Conservation (phyloP, 495 filamentous ascomycete genomes). For the Daldinia caldariorum region DNA sequence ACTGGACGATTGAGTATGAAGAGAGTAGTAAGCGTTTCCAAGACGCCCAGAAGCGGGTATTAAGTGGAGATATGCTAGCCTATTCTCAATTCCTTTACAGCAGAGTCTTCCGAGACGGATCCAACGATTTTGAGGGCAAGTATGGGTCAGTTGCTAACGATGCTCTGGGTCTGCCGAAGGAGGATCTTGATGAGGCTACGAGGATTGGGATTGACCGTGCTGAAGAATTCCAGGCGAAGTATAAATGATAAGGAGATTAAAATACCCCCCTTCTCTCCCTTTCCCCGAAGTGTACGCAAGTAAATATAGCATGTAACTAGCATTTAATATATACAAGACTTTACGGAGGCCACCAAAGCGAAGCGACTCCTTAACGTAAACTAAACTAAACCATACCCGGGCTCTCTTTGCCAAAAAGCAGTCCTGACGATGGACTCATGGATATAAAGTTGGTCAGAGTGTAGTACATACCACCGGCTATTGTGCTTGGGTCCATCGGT, state of each 20-base stretch:
- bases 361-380: too few species aligned
- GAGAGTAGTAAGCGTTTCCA: conserved; percentile 55
- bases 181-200: conserved; percentile 65
- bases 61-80: conserved; percentile 49
- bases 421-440: conserved; percentile 31
- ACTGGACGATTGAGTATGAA: conserved; percentile 66
- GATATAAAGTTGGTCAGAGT: conserved; percentile 23
- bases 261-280: not conserved
- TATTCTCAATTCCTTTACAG: conserved; percentile 64
- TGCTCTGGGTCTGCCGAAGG: conserved; percentile 61
- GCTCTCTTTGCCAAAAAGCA: conserved; percentile 23
- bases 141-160: conserved; percentile 57
- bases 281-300: not conserved
- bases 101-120: conserved; percentile 59
- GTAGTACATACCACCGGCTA: conserved; percentile 49
- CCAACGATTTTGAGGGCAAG: conserved; percentile 54
- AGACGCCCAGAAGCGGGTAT: conserved; percentile 51
- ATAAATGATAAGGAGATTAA: not conserved
- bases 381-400: conserved; percentile 24
- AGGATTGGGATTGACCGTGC: conserved; percentile 51
- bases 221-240: conserved; percentile 29
- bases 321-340: not conserved
- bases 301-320: not conserved
- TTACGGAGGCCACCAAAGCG: not conserved
- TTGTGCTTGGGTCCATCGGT: conserved; percentile 48